Evolutionary conservation across 106 monocot genomes (phyloP).

Genomic region (Phalaenopsis equestris): DNA sequence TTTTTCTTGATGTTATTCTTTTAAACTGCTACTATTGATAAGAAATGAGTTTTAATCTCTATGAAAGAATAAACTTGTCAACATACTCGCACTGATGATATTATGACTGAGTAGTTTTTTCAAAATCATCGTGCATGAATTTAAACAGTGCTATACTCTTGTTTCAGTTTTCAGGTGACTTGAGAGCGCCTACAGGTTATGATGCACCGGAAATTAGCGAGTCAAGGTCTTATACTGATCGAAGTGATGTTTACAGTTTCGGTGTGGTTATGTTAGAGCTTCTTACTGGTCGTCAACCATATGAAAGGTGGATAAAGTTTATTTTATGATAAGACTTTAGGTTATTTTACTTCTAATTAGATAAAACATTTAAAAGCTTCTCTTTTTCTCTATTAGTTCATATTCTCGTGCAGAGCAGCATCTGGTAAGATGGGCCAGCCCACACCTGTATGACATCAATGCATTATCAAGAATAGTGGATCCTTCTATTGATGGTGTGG

Average conservation of each 20-base stretch:
- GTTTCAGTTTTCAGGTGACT: constrained; percentile 33
- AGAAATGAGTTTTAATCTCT: background rate
- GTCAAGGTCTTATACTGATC: constrained; percentile 25
- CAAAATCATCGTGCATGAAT: background rate
- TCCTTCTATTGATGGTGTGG: constrained; percentile 50
- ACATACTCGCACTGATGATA: background rate
- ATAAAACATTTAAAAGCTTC: background rate
- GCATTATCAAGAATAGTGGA: constrained; percentile 67
- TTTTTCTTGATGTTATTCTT: background rate
- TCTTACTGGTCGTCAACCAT: constrained; percentile 49
- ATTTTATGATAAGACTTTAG: background rate
- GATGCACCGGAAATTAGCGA: constrained; percentile 53
- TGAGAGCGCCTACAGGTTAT: constrained; percentile 32
- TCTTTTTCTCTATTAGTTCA: constrained; percentile 30
- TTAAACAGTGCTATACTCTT: background rate
- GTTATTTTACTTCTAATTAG: background rate
- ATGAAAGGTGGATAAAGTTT: constrained; percentile 30
- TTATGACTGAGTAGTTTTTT: background rate
- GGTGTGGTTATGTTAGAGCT: constrained; percentile 64
- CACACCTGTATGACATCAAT: constrained; percentile 78
- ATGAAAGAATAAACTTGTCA: background rate
- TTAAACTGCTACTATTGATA: background rate
- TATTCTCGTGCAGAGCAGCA: constrained; percentile 56
- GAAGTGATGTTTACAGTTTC: constrained; percentile 64
- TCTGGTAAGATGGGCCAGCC: constrained; percentile 76